These are phyloP conservation scores for Carpinus viminea DNA, from an alignment of 306 rosid species.

Conservation along the genomic window DNA sequence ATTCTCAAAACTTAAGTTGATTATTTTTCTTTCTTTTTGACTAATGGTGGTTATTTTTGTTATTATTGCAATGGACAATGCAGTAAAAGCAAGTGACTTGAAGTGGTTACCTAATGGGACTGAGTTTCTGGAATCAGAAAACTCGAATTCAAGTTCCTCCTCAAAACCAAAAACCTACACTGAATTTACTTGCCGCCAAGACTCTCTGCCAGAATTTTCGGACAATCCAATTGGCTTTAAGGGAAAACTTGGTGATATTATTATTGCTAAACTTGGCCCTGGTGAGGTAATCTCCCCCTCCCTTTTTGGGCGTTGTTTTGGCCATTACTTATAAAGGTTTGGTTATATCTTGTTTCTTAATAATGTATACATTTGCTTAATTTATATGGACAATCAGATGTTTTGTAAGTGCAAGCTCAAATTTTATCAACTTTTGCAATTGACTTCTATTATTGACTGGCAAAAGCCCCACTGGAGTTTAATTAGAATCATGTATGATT, in stretches of 20 bases:
- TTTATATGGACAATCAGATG: neutral
- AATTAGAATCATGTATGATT: neutral
- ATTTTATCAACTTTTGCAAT: neutral
- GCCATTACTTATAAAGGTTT: conserved; percentile 12
- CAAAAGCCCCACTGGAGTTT: neutral
- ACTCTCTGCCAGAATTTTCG: conserved; percentile 63
- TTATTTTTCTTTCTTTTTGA: neutral
- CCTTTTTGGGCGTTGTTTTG: neutral
- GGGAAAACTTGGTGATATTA: conserved; percentile 45
- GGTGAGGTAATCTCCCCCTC: conserved; percentile 65
- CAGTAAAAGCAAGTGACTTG: conserved; percentile 72
- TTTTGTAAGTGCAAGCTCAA: neutral
- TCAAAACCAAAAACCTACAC: conserved; percentile 74
- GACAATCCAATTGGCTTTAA: conserved; percentile 46
- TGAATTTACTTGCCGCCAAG: conserved; percentile 78
- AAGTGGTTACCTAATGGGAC: conserved; percentile 91
- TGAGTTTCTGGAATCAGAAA: conserved; percentile 55
- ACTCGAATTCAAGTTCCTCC: conserved; percentile 40
- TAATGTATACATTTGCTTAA: neutral
- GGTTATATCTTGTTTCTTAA: neutral
- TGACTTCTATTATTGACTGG: neutral
- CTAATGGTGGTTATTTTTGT: conserved; percentile 9
- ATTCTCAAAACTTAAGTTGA: neutral
- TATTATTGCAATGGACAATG: conserved; percentile 34
- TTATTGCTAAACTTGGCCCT: conserved; percentile 74